Base-by-base conservation (phyloP, 2,329 filamentous ascomycete genomes). In the Pseudogymnoascus sp. region DNA sequence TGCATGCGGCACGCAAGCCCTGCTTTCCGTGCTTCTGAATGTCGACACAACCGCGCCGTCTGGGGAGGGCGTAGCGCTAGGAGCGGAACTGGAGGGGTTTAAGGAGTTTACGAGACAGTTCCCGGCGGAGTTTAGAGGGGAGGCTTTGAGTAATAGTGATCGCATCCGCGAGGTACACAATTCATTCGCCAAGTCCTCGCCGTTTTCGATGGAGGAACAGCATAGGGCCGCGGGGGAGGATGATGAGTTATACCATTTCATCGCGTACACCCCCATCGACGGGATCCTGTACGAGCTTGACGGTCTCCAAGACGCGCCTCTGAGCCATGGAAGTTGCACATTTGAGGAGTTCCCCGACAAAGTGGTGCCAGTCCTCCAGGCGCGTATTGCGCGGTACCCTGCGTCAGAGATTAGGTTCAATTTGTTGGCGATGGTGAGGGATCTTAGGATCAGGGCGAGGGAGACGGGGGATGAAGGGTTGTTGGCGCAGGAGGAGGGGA, bases 231-330 rank as follows among this genome's bases (percentile, higher is more conserved):
- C 84, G 12, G 84, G 83, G 62, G 85, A 86, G n/a, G 82, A 90
- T 63, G 92, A 96, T 71, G 95, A 97, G 73, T 90, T 93, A 29
- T 99, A 96, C 78, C 95, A 99, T 79, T 99, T 99, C 76, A 92
- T 99, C 71, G 95, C 93, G 34, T 99, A 99, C 77, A 93, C 91
- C 7, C 84, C 87, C 62, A 82, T 96, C 69, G 84, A 88, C 73
- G 88, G 87, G 68, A 86, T 79, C 4, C 82, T 99, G 63, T 99
- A 97, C 80, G 95, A 99, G 78, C 83, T 99, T 62, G 95, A 99
- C 76, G 95, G 95, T 16, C 81, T 99, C 67, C 93, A 97, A 77
- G 91, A 92, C 3, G 89, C 90, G 64, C 95, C 95, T 63, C 97
- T 99, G 70, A 86, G 85, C 60, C 95, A 99, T 77, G 95, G 93